Evolutionary conservation across 768 basidiomycete genomes (phyloP).

Genomic region (Suillus placidus): DNA sequence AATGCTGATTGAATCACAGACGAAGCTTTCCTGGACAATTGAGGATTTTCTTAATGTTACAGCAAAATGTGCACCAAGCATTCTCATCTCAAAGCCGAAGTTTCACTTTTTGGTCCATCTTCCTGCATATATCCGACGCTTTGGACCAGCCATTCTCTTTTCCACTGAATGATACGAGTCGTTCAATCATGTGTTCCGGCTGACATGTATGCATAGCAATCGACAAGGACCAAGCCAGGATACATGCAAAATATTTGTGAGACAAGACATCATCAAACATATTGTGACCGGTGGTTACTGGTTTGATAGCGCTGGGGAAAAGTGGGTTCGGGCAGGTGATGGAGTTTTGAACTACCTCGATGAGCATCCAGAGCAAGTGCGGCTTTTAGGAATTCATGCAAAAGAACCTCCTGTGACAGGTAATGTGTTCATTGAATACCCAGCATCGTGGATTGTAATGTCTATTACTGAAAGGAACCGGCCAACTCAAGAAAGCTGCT

Average conservation of each 20-base stretch:
- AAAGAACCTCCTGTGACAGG: background rate
- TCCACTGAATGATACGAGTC: slow-evolving; percentile 34
- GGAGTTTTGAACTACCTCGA: slow-evolving; percentile 1
- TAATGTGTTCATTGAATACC: background rate
- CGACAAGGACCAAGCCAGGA: slow-evolving; percentile 33
- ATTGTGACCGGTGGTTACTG: slow-evolving; percentile 18
- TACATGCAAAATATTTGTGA: slow-evolving; percentile 16
- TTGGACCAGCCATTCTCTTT: slow-evolving; percentile 34
- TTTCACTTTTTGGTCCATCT: slow-evolving; percentile 37
- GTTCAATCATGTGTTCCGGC: slow-evolving; percentile 29
- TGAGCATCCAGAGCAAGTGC: slow-evolving; percentile 8
- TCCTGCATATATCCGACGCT: slow-evolving; percentile 28
- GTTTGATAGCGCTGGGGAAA: slow-evolving; percentile 5
- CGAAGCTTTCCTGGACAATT: slow-evolving; percentile 21
- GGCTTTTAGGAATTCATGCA: slow-evolving; percentile 6
- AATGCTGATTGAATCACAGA: slow-evolving; percentile 7
- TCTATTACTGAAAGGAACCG: background rate
- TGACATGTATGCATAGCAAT: slow-evolving; percentile 31
- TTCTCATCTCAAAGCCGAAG: slow-evolving; percentile 31
- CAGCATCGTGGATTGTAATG: background rate
- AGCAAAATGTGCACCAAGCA: slow-evolving; percentile 28
- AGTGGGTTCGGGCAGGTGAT: slow-evolving; percentile 11
- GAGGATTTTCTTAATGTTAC: slow-evolving; percentile 21
- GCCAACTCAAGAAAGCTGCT: background rate
- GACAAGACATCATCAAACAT: slow-evolving; percentile 20